These are phyloP conservation scores for Xerocomus potaroensis DNA, from an alignment of 768 basidiomycete genomes.

Conservation along the genomic window DNA sequence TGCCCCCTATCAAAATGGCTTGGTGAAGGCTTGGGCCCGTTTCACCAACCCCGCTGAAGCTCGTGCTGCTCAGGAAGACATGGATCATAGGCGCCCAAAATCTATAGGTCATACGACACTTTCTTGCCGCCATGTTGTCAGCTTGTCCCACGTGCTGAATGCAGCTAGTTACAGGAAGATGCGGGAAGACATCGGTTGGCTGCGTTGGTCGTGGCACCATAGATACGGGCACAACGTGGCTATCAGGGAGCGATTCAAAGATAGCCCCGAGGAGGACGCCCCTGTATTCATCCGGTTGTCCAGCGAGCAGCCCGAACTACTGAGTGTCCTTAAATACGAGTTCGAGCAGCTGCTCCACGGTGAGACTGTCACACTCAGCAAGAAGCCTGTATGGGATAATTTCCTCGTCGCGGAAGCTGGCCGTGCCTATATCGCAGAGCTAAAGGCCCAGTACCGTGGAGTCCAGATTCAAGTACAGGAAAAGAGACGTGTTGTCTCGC, in stretches of 20 bases:
- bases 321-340: constrained; percentile 54
- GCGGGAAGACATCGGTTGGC: constrained; percentile 40
- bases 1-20: constrained; percentile 47
- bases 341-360: constrained; percentile 62
- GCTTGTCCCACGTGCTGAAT: constrained; percentile 45
- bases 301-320: constrained; percentile 44
- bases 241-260: constrained; percentile 23
- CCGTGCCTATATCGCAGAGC: constrained; percentile 37
- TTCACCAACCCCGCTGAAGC: constrained; percentile 54
- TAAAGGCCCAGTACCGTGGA: constrained; percentile 37
- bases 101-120: constrained; percentile 46
- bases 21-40: constrained; percentile 50
- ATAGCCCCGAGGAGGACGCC: constrained; percentile 1
- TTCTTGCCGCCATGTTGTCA: constrained; percentile 49
- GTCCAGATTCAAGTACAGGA: constrained; percentile 43
- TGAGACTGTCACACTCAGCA: constrained; percentile 50
- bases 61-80: constrained; percentile 39
- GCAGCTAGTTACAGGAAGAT: constrained; percentile 37
- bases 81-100: constrained; percentile 45
- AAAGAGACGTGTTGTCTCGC: constrained; percentile 41
- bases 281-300: constrained; percentile 44
- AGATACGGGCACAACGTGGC: constrained; percentile 28
- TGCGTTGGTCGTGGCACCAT: constrained; percentile 38
- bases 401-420: constrained; percentile 51
- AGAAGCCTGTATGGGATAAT: constrained; percentile 58